Evolutionary conservation across 192 early-diverging fungal genomes (phyloP), one percentile per base, ranked within the genome.

Genomic region (Coemansia erecta): DNA sequence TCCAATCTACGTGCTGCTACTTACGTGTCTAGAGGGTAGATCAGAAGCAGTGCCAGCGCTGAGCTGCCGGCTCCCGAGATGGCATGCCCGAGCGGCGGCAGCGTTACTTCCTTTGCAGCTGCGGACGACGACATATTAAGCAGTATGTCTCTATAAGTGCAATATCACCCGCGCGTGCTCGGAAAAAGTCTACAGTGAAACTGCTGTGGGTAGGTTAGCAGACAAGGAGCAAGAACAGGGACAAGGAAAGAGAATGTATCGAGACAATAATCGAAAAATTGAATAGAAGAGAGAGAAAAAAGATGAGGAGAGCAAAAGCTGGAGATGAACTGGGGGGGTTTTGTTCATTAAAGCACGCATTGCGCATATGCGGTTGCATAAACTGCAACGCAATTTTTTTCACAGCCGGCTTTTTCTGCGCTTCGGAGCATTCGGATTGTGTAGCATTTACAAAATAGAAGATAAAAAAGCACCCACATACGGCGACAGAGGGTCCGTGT

Each of bases 21-120:
- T 53, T 66, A 77, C 77, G 77, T 96, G 73, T 99, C 97, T 22
- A 98, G 86, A 13, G 97, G 97, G 78, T 97, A 99, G 39, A 93
- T 90, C 42, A 93, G 77, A 21, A 89, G 80, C 66, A 96, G 86
- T 15, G 97, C 94, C 51, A 96, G 89, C 62, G 93, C 90, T 15
- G 95, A 92, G 52, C 95, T 93, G 26, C 89, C 81, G 10, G 95
- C 87, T 13, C 97, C 97, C 14, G 97, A 87, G 39, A 91, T 82
- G 8, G 97, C 97, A 70, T 99, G 90, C 17, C 90, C 93, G 45
- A 97, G 81, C 22, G 95, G 94, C 24, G 92, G 85, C 43, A 94
- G 81, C 15, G 80, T 26, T 33, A 70, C 66, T 43, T 81, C 77
- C 54, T 66, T 73, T 21, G 54, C 15, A 1, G 28, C n/a, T 13